A percentile compares a stretch with the other conserved stretches of the same genome.
Conservation (phyloP, 2,329 filamentous ascomycete genomes). For the Coniosporium tulheliwenetii region DNA sequence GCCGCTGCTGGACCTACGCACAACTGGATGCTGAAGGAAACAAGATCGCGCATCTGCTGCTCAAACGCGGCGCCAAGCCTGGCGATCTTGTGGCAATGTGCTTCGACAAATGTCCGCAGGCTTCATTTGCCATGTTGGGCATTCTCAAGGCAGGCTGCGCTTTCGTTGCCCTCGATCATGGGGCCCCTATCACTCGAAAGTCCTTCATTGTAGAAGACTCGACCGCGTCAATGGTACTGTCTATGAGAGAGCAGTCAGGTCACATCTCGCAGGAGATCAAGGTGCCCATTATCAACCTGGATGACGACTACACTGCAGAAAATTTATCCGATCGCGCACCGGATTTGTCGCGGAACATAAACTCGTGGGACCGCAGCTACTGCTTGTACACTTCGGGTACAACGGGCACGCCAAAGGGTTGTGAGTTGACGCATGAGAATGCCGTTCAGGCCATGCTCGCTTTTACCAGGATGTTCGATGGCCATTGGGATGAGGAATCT, state of each 20-base stretch:
- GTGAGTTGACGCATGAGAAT: slow-evolving; percentile 77
- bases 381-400: slow-evolving; percentile 81
- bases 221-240: slow-evolving; percentile 45
- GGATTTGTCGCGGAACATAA: slow-evolving; percentile 7
- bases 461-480: slow-evolving; percentile 63
- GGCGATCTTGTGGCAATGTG: slow-evolving; percentile 58
- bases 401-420: slow-evolving; percentile 75
- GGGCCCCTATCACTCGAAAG: slow-evolving; percentile 56
- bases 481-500: slow-evolving; percentile 57
- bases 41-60: slow-evolving; percentile 51
- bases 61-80: slow-evolving; percentile 28
- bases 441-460: slow-evolving; percentile 78
- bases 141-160: slow-evolving; percentile 70
- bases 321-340: neutral
- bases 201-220: slow-evolving; percentile 68
- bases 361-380: slow-evolving; percentile 51
- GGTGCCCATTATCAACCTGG: slow-evolving; percentile 30
- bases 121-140: slow-evolving; percentile 67
- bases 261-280: slow-evolving; percentile 4
- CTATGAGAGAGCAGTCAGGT: slow-evolving; percentile 1
- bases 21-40: slow-evolving; percentile 59
- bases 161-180: slow-evolving; percentile 67
- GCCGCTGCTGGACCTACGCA: slow-evolving; percentile 54
- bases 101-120: slow-evolving; percentile 74
- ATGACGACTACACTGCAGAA: slow-evolving; percentile 11